Evolutionary conservation across 768 basidiomycete genomes (phyloP).

Genomic region (Boletus rufocinnamomeus): DNA sequence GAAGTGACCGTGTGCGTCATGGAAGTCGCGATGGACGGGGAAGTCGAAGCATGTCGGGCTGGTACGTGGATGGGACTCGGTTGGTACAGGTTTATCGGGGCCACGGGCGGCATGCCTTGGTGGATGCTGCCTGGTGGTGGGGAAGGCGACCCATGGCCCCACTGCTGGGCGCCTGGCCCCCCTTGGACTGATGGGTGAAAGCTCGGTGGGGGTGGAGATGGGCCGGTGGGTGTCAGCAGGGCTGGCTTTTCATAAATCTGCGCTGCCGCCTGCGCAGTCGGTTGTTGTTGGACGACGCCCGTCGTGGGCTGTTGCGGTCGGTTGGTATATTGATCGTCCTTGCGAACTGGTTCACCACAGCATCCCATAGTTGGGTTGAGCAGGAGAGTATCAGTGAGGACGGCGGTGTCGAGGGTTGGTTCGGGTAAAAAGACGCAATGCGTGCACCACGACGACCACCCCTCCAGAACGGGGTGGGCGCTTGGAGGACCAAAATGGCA

Average conservation of each 20-base stretch:
- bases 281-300: constrained; percentile 54
- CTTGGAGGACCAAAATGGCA: constrained; percentile 15
- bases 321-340: constrained; percentile 38
- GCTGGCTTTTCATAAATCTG: constrained; percentile 43
- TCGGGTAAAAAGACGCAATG: not conserved
- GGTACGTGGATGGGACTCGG: constrained; percentile 32
- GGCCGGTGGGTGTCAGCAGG: constrained; percentile 41
- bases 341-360: constrained; percentile 54
- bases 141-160: constrained; percentile 38
- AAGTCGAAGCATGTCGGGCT: constrained; percentile 20
- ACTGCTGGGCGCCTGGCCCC: constrained; percentile 15
- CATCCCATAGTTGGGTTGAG: constrained; percentile 52
- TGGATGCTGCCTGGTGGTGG: constrained; percentile 25
- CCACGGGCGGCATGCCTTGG: constrained; percentile 1
- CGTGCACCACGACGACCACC: constrained; percentile 1
- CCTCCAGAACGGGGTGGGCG: constrained; percentile 8
- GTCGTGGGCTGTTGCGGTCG: constrained; percentile 29
- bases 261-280: constrained; percentile 40
- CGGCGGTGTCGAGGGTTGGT: not conserved
- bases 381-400: not conserved
- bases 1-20: constrained; percentile 1
- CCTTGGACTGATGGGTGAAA: constrained; percentile 34
- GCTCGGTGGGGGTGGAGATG: constrained; percentile 50
- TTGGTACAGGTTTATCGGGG: no score
- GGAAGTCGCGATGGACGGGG: constrained; percentile 23